A percentile compares a stretch with the other conserved stretches of the same genome.
Evolutionary conservation across 1,139 yeast species (phyloP).

Genomic region (Diutina ranongensis): DNA sequence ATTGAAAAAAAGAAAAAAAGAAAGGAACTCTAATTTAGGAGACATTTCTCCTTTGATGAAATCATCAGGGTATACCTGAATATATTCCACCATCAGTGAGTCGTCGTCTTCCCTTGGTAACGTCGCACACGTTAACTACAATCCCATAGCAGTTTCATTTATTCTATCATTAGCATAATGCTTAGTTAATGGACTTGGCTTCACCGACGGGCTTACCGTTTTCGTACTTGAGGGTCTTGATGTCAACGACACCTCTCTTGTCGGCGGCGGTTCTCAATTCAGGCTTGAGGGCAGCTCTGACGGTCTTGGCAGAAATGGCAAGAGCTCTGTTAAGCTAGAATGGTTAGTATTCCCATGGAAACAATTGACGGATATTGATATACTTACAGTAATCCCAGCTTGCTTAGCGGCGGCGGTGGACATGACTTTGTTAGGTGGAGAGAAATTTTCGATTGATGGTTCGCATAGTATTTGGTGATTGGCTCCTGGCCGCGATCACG

Average conservation of each 20-base stretch:
- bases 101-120: too few species aligned
- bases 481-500: neutral
- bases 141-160: neutral
- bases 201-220: conserved; percentile 33
- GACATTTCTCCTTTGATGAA: too few species aligned
- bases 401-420: conserved; percentile 6
- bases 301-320: conserved; percentile 81
- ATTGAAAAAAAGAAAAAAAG: too few species aligned
- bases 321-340: conserved; percentile 55
- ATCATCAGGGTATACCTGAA: too few species aligned
- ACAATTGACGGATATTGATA: neutral
- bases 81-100: too few species aligned
- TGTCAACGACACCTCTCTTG: conserved; percentile 68
- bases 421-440: neutral
- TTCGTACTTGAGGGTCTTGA: conserved; percentile 59
- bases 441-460: neutral
- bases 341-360: neutral
- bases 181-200: neutral
- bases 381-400: conserved; percentile 6
- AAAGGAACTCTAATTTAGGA: too few species aligned
- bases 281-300: conserved; percentile 83
- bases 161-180: neutral
- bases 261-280: conserved; percentile 70
- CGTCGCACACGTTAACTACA: too few species aligned
- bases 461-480: neutral